phyloP scores from a whole-genome alignment of 345 rosid genomes.

The Garcia nutans region DNA sequence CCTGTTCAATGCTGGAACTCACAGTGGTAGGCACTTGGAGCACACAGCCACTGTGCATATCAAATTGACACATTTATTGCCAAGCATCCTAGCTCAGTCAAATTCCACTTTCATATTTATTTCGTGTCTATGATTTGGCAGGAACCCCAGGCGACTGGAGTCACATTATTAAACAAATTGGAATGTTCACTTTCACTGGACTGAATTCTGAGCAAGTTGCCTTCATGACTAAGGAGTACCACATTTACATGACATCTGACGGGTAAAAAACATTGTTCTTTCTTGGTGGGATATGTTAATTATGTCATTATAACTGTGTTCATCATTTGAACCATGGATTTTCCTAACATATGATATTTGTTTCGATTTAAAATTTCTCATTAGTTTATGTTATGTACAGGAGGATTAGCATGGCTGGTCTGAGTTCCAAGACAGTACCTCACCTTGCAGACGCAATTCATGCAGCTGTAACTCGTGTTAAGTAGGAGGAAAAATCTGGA shows the following conservation, averaged over 20 bases:
- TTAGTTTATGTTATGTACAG: conserved; percentile 19
- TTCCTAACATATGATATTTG: neutral
- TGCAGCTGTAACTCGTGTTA: conserved; percentile 33
- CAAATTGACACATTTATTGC: neutral
- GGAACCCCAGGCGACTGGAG: conserved; percentile 30
- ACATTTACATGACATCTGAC: conserved; percentile 31
- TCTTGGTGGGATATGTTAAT: neutral
- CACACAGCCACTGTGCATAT: neutral
- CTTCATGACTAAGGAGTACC: conserved; percentile 31
- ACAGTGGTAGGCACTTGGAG: neutral
- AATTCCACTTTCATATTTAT: neutral
- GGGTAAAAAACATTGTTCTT: conserved; percentile 13
- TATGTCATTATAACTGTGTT: no score
- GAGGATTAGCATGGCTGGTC: conserved; percentile 58
- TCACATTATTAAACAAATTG: conserved; percentile 29
- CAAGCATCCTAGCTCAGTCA: neutral
- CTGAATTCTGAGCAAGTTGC: conserved; percentile 27
- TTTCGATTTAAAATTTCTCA: neutral
- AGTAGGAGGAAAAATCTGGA: neutral
- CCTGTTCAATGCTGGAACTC: neutral
- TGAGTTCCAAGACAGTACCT: conserved; percentile 40
- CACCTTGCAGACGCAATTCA: conserved; percentile 51
- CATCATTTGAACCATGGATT: neutral
- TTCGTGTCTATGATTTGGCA: neutral
- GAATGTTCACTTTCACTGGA: conserved; percentile 34